These are phyloP conservation scores for Cystobasidium pallidum DNA, from an alignment of 1,284 basidiomycete genomes.

Conservation along the genomic window DNA sequence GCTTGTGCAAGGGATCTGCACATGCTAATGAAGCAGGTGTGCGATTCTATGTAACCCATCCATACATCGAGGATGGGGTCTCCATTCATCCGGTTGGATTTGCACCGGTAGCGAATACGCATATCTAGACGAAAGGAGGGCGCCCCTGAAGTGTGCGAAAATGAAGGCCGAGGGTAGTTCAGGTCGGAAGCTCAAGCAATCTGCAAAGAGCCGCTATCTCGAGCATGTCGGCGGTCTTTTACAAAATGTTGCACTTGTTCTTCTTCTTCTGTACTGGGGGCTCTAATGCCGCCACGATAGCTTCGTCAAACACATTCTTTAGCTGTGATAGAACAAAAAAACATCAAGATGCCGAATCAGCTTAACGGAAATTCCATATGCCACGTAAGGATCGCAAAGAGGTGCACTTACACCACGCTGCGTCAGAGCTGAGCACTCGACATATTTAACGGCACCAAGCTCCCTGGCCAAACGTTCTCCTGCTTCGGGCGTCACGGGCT, in stretches of 20 bases:
- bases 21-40: neutral
- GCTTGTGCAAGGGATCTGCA: too few species aligned
- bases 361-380: neutral
- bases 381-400: too few species aligned
- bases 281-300: slow-evolving; percentile 96
- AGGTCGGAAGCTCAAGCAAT: neutral
- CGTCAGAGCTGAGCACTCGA: slow-evolving; percentile 97
- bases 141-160: too few species aligned
- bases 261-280: slow-evolving; percentile 81
- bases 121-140: neutral
- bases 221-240: neutral
- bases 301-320: slow-evolving; percentile 99
- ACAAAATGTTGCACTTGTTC: slow-evolving; percentile 66
- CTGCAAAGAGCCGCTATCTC: neutral
- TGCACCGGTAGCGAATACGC: neutral
- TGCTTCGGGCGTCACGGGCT: slow-evolving; percentile 82
- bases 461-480: slow-evolving; percentile 94
- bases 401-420: slow-evolving; percentile 77
- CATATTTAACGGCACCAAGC: slow-evolving; percentile 96
- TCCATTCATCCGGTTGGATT: too few species aligned
- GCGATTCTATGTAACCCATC: neutral
- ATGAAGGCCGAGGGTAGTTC: too few species aligned
- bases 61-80: too few species aligned
- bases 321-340: slow-evolving; percentile 57
- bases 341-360: neutral